A percentile compares a stretch with the other conserved stretches of the same genome.
Evolutionary conservation across 495 filamentous ascomycete species (phyloP).

Genomic region (Neurospora sp.): DNA sequence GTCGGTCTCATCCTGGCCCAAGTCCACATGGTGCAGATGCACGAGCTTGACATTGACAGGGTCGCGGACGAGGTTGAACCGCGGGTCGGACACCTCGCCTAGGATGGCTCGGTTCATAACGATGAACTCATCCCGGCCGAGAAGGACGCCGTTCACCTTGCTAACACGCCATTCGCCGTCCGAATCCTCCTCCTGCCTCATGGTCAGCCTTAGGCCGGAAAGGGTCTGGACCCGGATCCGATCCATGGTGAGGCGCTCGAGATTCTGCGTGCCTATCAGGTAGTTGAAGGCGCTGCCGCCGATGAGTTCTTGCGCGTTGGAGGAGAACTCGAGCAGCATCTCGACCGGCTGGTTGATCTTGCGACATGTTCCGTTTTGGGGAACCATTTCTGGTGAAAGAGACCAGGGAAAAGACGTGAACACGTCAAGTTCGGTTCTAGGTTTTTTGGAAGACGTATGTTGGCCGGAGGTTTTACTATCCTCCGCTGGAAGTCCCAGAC

Average conservation of each 20-base stretch:
- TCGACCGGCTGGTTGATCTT: conserved; percentile 41
- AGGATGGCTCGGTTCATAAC: conserved; percentile 70
- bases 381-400: conserved; percentile 62
- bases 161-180: conserved; percentile 54
- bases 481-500: not conserved
- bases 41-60: conserved; percentile 58
- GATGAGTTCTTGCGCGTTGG: conserved; percentile 45
- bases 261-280: conserved; percentile 37
- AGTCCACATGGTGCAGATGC: conserved; percentile 28
- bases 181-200: conserved; percentile 55
- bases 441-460: conserved; percentile 9
- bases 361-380: conserved; percentile 61
- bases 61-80: conserved; percentile 73
- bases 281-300: conserved; percentile 46
- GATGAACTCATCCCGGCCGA: conserved; percentile 86
- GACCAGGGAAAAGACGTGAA: conserved; percentile 90
- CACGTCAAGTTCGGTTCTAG: conserved; percentile 44
- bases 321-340: conserved; percentile 74
- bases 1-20: conserved; percentile 37
- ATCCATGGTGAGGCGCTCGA: conserved; percentile 43
- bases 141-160: conserved; percentile 65
- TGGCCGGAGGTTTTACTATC: conserved; percentile 36
- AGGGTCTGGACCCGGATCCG: conserved; percentile 74
- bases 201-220: conserved; percentile 65
- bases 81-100: conserved; percentile 66